Conservation (phyloP, 768 basidiomycete genomes). For the Hypholoma sublateritium region DNA sequence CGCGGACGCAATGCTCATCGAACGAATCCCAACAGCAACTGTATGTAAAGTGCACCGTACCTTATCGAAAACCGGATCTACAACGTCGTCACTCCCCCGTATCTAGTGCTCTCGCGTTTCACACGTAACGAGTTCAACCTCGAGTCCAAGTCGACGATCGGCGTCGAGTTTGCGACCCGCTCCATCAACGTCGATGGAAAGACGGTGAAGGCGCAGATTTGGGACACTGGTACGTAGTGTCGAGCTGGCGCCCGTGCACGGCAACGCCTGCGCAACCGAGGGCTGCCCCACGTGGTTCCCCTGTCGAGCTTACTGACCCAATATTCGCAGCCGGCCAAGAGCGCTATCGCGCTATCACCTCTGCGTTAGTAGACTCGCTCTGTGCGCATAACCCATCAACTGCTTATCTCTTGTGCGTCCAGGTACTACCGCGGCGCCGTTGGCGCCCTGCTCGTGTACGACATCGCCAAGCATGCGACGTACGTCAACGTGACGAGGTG, state of each 20-base stretch:
- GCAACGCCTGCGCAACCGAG: background rate
- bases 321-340: conserved; percentile 83
- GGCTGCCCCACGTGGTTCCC: background rate
- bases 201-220: conserved; percentile 97
- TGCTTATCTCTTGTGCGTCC: conserved; percentile 6
- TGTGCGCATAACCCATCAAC: background rate
- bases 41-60: conserved; percentile 40
- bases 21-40: conserved; percentile 44
- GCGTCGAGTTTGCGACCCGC: conserved; percentile 97
- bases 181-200: conserved; percentile 95
- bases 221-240: conserved; percentile 86
- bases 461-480: conserved; percentile 92
- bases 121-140: conserved; percentile 99
- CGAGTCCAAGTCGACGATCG: conserved; percentile 98
- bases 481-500: conserved; percentile 94
- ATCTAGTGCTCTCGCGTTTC: conserved; percentile 96
- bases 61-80: background rate
- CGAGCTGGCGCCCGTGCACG: conserved; percentile 9
- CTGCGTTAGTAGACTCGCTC: conserved; percentile 62
- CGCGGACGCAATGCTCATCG: conserved; percentile 8
- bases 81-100: conserved; percentile 4
- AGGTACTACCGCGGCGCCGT: conserved; percentile 98
- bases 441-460: conserved; percentile 90
- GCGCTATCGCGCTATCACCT: conserved; percentile 96
- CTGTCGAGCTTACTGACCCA: conserved; percentile 5